phyloP scores from a whole-genome alignment of 345 rosid species.

The Ceriops decandra region DNA sequence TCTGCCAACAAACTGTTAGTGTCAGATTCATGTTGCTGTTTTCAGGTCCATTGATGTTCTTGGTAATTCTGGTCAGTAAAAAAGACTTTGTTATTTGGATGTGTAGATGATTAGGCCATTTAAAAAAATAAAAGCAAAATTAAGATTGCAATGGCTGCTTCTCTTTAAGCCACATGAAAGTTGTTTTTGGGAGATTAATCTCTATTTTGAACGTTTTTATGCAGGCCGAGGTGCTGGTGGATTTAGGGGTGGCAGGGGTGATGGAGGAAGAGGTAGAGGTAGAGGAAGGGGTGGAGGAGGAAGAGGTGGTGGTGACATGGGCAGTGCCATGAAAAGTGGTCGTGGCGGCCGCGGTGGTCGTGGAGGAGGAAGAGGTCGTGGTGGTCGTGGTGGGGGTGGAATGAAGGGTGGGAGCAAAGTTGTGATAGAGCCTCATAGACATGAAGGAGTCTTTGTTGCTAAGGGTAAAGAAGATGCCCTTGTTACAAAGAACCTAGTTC shows the following conservation, averaged over 20 bases:
- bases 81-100: no score
- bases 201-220: not conserved
- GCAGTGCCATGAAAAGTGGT: not conserved
- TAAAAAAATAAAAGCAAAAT: no score
- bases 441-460: slow-evolving; percentile 17
- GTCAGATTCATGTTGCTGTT: no score
- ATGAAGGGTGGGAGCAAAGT: slow-evolving; percentile 19
- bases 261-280: slow-evolving; percentile 26
- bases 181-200: no score
- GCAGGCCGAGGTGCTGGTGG: not conserved
- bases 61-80: no score
- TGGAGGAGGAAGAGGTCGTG: not conserved
- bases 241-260: slow-evolving; percentile 19
- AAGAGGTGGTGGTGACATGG: slow-evolving; percentile 4
- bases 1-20: no score
- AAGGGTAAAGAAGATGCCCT: slow-evolving; percentile 22
- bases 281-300: not conserved
- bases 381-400: not conserved
- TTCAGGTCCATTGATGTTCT: no score
- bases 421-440: slow-evolving; percentile 17
- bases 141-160: no score
- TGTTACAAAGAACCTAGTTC: slow-evolving; percentile 16
- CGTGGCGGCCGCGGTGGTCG: not conserved
- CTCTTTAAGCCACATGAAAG: no score
- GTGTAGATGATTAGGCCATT: no score